These are phyloP conservation scores for Puccinia polysora DNA, from an alignment of 1,284 basidiomycete genomes.

Conservation along the genomic window DNA sequence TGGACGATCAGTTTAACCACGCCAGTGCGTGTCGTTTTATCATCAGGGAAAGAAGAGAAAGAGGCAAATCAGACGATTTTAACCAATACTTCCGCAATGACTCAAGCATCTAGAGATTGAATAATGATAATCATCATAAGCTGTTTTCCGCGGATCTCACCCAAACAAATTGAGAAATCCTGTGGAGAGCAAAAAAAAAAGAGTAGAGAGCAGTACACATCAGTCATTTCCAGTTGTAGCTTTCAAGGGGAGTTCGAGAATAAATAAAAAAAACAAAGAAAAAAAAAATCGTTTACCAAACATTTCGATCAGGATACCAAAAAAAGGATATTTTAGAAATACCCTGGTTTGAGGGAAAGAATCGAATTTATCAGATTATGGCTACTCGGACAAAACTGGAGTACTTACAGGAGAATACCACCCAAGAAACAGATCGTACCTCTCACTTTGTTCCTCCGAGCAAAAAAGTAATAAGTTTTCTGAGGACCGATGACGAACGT, in stretches of 20 bases:
- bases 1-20: too few species aligned
- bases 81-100: too few species aligned
- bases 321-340: slow-evolving; percentile 84
- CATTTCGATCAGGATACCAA: slow-evolving; percentile 87
- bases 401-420: slow-evolving; percentile 49
- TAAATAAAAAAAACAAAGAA: too few species aligned
- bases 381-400: too few species aligned
- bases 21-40: too few species aligned
- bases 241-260: too few species aligned
- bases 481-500: slow-evolving; percentile 85
- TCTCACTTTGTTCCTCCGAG: slow-evolving; percentile 87
- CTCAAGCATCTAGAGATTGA: too few species aligned
- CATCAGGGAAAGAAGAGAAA: not conserved
- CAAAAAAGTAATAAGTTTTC: slow-evolving; percentile 98
- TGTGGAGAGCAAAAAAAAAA: slow-evolving; percentile 9
- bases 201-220: not conserved
- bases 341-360: too few species aligned
- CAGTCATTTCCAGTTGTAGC: not conserved
- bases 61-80: not conserved
- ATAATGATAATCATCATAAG: too few species aligned
- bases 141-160: too few species aligned
- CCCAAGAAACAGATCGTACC: slow-evolving; percentile 60
- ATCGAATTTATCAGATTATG: too few species aligned
- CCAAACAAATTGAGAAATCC: slow-evolving; percentile 94
- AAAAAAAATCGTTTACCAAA: slow-evolving; percentile 96